These are phyloP conservation scores for Starmerella sirachaensis DNA, from an alignment of 805 yeast species.

Conservation along the genomic window DNA sequence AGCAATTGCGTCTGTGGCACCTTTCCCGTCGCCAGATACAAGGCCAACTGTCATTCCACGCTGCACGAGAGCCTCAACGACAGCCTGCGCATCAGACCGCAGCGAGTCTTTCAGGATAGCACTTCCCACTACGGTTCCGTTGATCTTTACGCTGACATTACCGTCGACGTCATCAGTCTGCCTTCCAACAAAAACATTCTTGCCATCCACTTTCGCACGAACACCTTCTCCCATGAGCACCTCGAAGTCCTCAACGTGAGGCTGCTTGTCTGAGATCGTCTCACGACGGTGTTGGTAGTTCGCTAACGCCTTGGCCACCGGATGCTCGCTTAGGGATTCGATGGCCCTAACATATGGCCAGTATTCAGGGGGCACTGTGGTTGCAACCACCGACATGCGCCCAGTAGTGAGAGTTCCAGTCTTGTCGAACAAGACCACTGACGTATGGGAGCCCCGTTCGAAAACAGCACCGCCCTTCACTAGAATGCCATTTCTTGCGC, in stretches of 20 bases:
- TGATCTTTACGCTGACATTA: slow-evolving; percentile 44
- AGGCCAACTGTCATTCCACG: slow-evolving; percentile 58
- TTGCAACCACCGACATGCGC: slow-evolving; percentile 40
- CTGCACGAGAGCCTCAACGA: slow-evolving; percentile 42
- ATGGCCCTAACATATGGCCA: slow-evolving; percentile 48
- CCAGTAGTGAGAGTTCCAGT: slow-evolving; percentile 94
- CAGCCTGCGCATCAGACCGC: slow-evolving; percentile 51
- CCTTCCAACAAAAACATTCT: slow-evolving; percentile 44
- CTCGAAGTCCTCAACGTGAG: neutral
- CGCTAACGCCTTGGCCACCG: slow-evolving; percentile 62
- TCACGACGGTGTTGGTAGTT: slow-evolving; percentile 12
- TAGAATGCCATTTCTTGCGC: slow-evolving; percentile 77
- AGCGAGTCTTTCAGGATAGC: slow-evolving; percentile 57
- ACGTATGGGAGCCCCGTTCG: slow-evolving; percentile 55
- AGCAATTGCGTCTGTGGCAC: slow-evolving; percentile 56
- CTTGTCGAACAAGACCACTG: slow-evolving; percentile 74
- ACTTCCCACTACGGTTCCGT: slow-evolving; percentile 49
- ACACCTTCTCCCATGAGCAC: slow-evolving; percentile 15
- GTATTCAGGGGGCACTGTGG: slow-evolving; percentile 25
- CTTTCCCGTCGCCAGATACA: slow-evolving; percentile 76
- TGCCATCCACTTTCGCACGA: slow-evolving; percentile 7
- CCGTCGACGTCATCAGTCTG: slow-evolving; percentile 31
- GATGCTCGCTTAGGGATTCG: slow-evolving; percentile 75
- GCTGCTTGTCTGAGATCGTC: neutral
- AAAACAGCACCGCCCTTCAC: slow-evolving; percentile 88